A percentile compares a stretch with the other conserved stretches of the same genome.
phyloP scores from a whole-genome alignment of 352 stramenopile species.

The Phytopythium helicoides region DNA sequence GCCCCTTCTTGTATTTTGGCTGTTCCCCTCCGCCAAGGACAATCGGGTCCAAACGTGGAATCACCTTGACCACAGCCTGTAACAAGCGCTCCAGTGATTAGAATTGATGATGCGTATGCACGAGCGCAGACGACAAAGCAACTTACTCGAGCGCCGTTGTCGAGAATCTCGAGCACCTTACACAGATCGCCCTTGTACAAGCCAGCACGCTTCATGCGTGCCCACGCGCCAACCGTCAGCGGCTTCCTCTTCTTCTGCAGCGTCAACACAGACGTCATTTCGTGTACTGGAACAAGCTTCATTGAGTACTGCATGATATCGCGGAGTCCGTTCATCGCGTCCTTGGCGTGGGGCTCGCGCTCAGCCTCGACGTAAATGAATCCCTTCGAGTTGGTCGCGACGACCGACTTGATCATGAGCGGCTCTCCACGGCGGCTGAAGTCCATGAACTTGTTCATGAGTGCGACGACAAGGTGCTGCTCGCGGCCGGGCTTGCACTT shows the following conservation, averaged over 20 bases:
- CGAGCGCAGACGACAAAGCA: neutral
- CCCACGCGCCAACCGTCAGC: constrained; percentile 73
- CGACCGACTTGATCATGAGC: constrained; percentile 83
- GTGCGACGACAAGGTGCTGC: constrained; percentile 80
- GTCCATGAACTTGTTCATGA: constrained; percentile 91
- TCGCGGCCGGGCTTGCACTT: constrained; percentile 89
- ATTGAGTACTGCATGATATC: constrained; percentile 87
- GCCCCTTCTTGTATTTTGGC: constrained; percentile 88
- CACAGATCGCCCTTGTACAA: constrained; percentile 87
- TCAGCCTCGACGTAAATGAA: constrained; percentile 90
- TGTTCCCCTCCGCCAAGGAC: constrained; percentile 72
- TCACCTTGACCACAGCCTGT: constrained; percentile 83
- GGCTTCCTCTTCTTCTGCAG: constrained; percentile 85
- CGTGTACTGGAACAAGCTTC: constrained; percentile 87
- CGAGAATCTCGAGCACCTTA: constrained; percentile 86
- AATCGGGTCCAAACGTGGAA: constrained; percentile 76
- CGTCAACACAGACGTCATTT: constrained; percentile 89
- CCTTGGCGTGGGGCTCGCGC: constrained; percentile 80
- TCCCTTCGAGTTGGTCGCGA: constrained; percentile 85
- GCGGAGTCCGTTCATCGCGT: constrained; percentile 79
- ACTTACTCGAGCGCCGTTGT: constrained; percentile 75
- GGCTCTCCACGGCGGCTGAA: constrained; percentile 81
- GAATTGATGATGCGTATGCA: neutral
- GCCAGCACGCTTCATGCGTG: constrained; percentile 81
- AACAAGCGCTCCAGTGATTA: neutral